Percentiles rank a stretch among this genome's conserved stretches.
phyloP scores from a whole-genome alignment of 108 stramenopile genomes.

The Cyclotella atomus region DNA sequence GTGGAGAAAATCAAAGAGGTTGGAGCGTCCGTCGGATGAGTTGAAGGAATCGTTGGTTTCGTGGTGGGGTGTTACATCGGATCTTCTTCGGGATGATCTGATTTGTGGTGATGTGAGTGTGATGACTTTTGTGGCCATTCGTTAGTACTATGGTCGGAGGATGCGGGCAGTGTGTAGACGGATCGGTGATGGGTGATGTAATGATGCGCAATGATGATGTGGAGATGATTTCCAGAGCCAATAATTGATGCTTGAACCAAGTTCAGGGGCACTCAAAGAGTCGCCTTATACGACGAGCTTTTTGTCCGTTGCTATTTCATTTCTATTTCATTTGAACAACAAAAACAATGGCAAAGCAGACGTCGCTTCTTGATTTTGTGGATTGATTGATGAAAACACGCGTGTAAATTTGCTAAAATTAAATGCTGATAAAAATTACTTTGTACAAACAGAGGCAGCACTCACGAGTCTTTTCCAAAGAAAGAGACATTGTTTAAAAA shows the following conservation, averaged over 20 bases:
- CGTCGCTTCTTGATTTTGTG: not conserved
- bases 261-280: too few species aligned
- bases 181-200: too few species aligned
- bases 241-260: too few species aligned
- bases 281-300: too few species aligned
- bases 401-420: not conserved
- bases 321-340: not conserved
- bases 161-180: not conserved
- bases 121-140: constrained; percentile 13
- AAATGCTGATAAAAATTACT: too few species aligned
- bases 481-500: too few species aligned
- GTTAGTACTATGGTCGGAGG: not conserved
- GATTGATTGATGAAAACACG: not conserved
- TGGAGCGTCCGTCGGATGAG: constrained; percentile 19
- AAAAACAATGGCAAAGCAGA: not conserved
- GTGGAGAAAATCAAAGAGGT: constrained; percentile 43
- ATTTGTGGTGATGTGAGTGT: constrained; percentile 4
- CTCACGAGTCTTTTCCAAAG: not conserved
- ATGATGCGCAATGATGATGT: too few species aligned
- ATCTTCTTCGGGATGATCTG: not conserved
- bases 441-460: not conserved
- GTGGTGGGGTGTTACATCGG: constrained; percentile 5
- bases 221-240: too few species aligned
- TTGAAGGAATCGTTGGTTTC: constrained; percentile 12
- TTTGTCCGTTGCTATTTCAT: constrained; percentile 3